A percentile compares a stretch with the other conserved stretches of the same genome.
These are phyloP conservation scores for Phytophthora capsici DNA, from an alignment of 352 stramenopile species.

Conservation along the genomic window DNA sequence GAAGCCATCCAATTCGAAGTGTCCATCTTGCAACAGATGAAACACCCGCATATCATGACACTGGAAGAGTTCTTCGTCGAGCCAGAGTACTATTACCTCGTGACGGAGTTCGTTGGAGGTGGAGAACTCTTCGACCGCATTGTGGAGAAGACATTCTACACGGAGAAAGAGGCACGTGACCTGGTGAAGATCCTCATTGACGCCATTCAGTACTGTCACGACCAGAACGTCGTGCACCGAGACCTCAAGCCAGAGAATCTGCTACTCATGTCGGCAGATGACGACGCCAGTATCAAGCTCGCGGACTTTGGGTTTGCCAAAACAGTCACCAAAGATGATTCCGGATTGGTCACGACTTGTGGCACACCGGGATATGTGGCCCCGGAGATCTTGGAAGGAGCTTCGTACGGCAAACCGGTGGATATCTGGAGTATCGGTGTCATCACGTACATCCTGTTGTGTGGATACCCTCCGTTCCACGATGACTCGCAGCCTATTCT, in stretches of 20 bases:
- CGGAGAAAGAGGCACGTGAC: slow-evolving; percentile 83
- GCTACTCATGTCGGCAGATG: slow-evolving; percentile 77
- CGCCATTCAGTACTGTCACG: slow-evolving; percentile 90
- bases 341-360: slow-evolving; percentile 73
- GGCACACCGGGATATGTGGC: slow-evolving; percentile 84
- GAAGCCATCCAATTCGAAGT: slow-evolving; percentile 82
- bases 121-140: slow-evolving; percentile 92
- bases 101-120: slow-evolving; percentile 87
- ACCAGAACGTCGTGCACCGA: slow-evolving; percentile 84
- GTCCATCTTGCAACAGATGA: slow-evolving; percentile 82
- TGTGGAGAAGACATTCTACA: slow-evolving; percentile 89
- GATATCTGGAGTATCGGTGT: slow-evolving; percentile 90
- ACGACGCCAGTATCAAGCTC: slow-evolving; percentile 92
- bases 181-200: slow-evolving; percentile 82
- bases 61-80: slow-evolving; percentile 93
- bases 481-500: slow-evolving; percentile 95
- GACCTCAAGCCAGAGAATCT: slow-evolving; percentile 91
- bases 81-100: slow-evolving; percentile 87
- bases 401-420: slow-evolving; percentile 81
- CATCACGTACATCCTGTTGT: slow-evolving; percentile 92
- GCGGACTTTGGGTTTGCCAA: slow-evolving; percentile 95
- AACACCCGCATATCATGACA: slow-evolving; percentile 92
- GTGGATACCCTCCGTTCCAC: slow-evolving; percentile 87
- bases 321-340: slow-evolving; percentile 70
- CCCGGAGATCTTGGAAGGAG: slow-evolving; percentile 85